A percentile compares a stretch with the other conserved stretches of the same genome.
These are phyloP conservation scores for Trichoderma lentiforme DNA, from an alignment of 2,329 filamentous ascomycete genomes.

Conservation along the genomic window DNA sequence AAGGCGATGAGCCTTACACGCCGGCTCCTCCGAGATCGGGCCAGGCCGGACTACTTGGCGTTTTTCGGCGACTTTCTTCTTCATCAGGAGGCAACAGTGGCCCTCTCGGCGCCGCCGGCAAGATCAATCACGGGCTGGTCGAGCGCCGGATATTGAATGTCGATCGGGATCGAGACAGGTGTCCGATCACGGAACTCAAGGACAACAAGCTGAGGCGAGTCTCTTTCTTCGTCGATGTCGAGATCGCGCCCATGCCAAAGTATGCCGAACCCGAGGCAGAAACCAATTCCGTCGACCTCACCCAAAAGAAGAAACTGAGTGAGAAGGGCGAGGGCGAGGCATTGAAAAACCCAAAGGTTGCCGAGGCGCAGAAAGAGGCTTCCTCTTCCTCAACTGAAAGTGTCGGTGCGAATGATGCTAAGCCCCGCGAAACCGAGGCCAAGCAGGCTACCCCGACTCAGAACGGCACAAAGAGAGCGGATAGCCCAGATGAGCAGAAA, in stretches of 20 bases:
- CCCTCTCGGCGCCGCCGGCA: slow-evolving; percentile 26
- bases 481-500: slow-evolving; percentile 21
- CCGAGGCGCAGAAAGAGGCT: slow-evolving; percentile 49
- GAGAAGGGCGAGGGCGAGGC: slow-evolving; percentile 74
- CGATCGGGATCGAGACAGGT: slow-evolving; percentile 74
- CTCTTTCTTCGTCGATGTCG: slow-evolving; percentile 94
- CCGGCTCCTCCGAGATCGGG: slow-evolving; percentile 69
- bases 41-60: slow-evolving; percentile 72
- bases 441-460: slow-evolving; percentile 34
- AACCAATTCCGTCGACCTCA: slow-evolving; percentile 43
- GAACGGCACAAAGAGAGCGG: slow-evolving; percentile 26
- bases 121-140: slow-evolving; percentile 62
- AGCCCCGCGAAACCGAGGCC: slow-evolving; percentile 40
- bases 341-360: slow-evolving; percentile 61
- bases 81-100: slow-evolving; percentile 42
- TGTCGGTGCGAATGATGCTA: slow-evolving; percentile 32
- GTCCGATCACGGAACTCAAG: slow-evolving; percentile 73
- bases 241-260: slow-evolving; percentile 84
- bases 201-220: slow-evolving; percentile 80
- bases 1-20: slow-evolving; percentile 65
- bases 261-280: slow-evolving; percentile 61
- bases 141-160: slow-evolving; percentile 82
- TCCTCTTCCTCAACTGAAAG: slow-evolving; percentile 35
- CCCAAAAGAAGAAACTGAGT: slow-evolving; percentile 58
- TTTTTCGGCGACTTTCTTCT: slow-evolving; percentile 78